Evolutionary conservation across 139 green algal species (phyloP).

Genomic region (Axilococcus clingmanii): DNA sequence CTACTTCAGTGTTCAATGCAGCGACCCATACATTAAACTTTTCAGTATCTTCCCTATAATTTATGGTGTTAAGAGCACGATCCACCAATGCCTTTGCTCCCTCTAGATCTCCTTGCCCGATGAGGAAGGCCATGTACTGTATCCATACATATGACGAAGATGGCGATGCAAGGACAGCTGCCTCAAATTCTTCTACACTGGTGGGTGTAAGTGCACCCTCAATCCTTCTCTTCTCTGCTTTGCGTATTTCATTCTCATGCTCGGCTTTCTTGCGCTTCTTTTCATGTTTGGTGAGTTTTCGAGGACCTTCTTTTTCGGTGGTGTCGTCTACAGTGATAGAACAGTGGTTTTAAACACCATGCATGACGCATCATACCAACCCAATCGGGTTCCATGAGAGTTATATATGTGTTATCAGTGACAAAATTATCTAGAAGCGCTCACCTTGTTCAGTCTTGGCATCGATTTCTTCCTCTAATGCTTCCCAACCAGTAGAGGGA

Average conservation of each 20-base stretch:
- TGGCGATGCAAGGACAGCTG: constrained; percentile 60
- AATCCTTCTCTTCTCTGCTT: constrained; percentile 31
- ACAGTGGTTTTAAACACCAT: not conserved
- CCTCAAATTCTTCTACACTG: constrained; percentile 70
- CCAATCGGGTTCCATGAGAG: no score
- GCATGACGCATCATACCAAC: no score
- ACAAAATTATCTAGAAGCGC: no score
- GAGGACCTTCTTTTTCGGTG: constrained; percentile 1
- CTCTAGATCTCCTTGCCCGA: constrained; percentile 67
- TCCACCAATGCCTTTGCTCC: constrained; percentile 68
- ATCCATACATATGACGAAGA: constrained; percentile 85
- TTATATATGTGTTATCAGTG: no score
- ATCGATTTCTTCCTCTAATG: not conserved
- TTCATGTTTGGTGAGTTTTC: constrained; percentile 35
- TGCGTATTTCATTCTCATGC: constrained; percentile 44
- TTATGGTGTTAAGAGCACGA: constrained; percentile 34
- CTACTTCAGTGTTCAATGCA: constrained; percentile 88
- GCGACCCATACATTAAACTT: constrained; percentile 96
- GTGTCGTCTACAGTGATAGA: no score
- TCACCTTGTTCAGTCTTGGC: not conserved
- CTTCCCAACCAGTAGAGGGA: not conserved
- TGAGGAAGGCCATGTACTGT: constrained; percentile 88
- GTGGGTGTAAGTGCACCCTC: constrained; percentile 34
- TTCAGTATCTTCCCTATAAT: constrained; percentile 63
- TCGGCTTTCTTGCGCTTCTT: constrained; percentile 47